Evolutionary conservation across 2,329 filamentous ascomycete genomes (phyloP).

Genomic region (Ophiostoma novo-ulmi): DNA sequence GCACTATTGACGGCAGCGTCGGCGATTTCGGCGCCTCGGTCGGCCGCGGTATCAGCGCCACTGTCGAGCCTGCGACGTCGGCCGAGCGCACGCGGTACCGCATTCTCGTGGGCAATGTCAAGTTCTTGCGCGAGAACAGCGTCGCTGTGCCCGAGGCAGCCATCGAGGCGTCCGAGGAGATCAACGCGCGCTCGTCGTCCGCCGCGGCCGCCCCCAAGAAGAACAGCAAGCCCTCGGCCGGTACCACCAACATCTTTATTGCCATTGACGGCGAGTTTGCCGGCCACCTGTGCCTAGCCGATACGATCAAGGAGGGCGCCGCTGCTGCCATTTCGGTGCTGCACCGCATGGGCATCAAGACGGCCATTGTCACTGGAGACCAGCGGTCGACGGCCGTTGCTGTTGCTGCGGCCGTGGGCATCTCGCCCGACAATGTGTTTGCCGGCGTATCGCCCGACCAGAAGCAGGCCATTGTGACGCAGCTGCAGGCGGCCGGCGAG

Average conservation of each 20-base stretch:
- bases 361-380: conserved; percentile 91
- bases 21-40: conserved; percentile 80
- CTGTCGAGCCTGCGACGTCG: conserved; percentile 68
- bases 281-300: conserved; percentile 76
- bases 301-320: conserved; percentile 86
- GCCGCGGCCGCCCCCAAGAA: conserved; percentile 24
- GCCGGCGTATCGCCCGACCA: conserved; percentile 86
- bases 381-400: conserved; percentile 77
- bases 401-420: conserved; percentile 78
- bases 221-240: conserved; percentile 46
- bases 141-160: conserved; percentile 61
- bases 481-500: conserved; percentile 68
- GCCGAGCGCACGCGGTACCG: conserved; percentile 66
- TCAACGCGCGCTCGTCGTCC: conserved; percentile 41
- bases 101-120: conserved; percentile 77
- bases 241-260: conserved; percentile 86
- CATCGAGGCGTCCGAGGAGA: conserved; percentile 57
- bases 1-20: conserved; percentile 72
- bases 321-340: conserved; percentile 75
- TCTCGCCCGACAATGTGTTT: conserved; percentile 67
- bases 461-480: conserved; percentile 78
- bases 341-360: conserved; percentile 76
- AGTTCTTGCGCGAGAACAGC: conserved; percentile 66
- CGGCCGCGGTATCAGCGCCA: conserved; percentile 77
- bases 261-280: conserved; percentile 78